Percentiles rank a stretch among this genome's conserved stretches.
These are phyloP conservation scores for Salvia hispanica DNA, from an alignment of 257 asterid species.

Conservation along the genomic window DNA sequence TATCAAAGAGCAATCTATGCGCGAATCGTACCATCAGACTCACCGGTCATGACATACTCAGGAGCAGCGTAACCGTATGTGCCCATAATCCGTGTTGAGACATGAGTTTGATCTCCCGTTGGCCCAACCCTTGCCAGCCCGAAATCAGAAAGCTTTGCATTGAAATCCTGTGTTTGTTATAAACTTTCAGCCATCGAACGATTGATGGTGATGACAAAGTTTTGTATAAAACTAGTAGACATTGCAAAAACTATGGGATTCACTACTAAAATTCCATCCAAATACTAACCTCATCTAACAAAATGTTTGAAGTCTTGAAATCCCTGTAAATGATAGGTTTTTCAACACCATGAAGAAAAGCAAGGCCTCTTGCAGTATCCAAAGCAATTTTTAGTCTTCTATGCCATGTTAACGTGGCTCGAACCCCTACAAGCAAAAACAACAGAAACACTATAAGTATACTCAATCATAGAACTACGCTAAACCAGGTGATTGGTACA, in stretches of 20 bases:
- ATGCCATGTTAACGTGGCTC: slow-evolving; percentile 67
- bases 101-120: slow-evolving; percentile 90
- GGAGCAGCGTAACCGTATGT: slow-evolving; percentile 98
- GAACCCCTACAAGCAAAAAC: slow-evolving; percentile 55
- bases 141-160: slow-evolving; percentile 89
- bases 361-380: slow-evolving; percentile 93
- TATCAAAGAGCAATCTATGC: no score
- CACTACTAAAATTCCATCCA: no score
- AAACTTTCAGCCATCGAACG: slow-evolving; percentile 20
- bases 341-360: slow-evolving; percentile 87
- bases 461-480: no score
- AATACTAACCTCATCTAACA: slow-evolving; percentile 76
- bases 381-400: slow-evolving; percentile 81
- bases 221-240: not conserved
- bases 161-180: slow-evolving; percentile 59
- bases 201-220: not conserved
- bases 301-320: slow-evolving; percentile 82
- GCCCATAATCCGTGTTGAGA: slow-evolving; percentile 90
- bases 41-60: slow-evolving; percentile 96
- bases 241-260: no score
- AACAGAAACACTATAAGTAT: not conserved
- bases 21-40: slow-evolving; percentile 31
- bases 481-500: no score
- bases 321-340: slow-evolving; percentile 86
- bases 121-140: slow-evolving; percentile 95